These are phyloP conservation scores for Cucurbita ficifolia DNA, from an alignment of 306 rosid genomes.

Conservation along the genomic window DNA sequence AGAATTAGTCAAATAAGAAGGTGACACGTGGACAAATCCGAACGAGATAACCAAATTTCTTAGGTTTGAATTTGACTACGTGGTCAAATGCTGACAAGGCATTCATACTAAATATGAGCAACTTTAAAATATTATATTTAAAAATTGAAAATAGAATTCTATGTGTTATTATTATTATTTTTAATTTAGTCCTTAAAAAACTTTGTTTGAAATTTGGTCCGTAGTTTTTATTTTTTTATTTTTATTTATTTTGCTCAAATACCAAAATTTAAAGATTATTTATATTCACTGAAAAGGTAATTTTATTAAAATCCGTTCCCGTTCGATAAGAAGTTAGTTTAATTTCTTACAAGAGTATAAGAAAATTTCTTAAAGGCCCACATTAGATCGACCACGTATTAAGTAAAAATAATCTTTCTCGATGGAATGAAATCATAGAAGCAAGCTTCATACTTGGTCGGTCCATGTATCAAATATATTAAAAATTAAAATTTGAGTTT, in stretches of 20 bases:
- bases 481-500: too few relatives aligned
- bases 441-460: too few relatives aligned
- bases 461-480: too few relatives aligned
- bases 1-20: background rate
- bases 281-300: too few relatives aligned
- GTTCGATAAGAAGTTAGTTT: too few relatives aligned
- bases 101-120: background rate
- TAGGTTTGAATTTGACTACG: background rate
- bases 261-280: background rate
- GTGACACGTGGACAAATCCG: background rate
- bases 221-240: background rate
- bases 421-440: too few relatives aligned
- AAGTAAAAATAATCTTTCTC: too few relatives aligned
- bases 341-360: too few relatives aligned
- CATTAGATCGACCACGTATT: too few relatives aligned
- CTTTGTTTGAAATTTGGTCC: background rate
- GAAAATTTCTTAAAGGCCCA: too few relatives aligned
- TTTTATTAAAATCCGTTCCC: too few relatives aligned
- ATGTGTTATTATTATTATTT: background rate
- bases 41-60: background rate
- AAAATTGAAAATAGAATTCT: background rate
- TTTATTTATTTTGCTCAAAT: background rate
- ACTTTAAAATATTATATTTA: background rate
- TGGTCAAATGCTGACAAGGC: background rate
- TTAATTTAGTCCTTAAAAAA: background rate